phyloP scores from a whole-genome alignment of 345 rosid genomes.

The Gossypium herbaceum region DNA sequence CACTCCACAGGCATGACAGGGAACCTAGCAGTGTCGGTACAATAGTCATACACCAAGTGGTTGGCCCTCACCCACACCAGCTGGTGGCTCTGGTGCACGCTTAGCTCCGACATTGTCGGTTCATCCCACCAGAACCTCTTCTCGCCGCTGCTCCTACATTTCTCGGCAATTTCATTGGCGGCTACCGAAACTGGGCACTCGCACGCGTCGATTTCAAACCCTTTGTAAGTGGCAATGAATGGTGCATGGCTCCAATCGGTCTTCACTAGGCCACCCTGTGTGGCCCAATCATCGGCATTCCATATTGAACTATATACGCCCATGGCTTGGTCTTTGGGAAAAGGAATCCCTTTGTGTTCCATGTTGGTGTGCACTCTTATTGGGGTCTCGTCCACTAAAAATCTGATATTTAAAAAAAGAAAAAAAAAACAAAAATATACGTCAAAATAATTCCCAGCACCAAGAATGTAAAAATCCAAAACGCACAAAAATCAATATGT shows the following conservation, averaged over 20 bases:
- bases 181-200: slow-evolving; percentile 50
- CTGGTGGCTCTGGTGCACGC: slow-evolving; percentile 87
- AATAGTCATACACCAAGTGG: slow-evolving; percentile 90
- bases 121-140: slow-evolving; percentile 92
- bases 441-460: not conserved
- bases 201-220: slow-evolving; percentile 75
- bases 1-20: slow-evolving; percentile 84
- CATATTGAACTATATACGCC: slow-evolving; percentile 97
- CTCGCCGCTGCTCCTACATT: slow-evolving; percentile 53
- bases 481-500: slow-evolving; percentile 1
- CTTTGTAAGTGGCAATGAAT: slow-evolving; percentile 76
- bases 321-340: slow-evolving; percentile 92
- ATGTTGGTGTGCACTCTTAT: slow-evolving; percentile 74
- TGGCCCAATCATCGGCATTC: slow-evolving; percentile 99
- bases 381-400: slow-evolving; percentile 83
- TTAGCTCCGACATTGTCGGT: slow-evolving; percentile 67
- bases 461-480: not conserved
- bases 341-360: slow-evolving; percentile 84
- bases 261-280: slow-evolving; percentile 90
- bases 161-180: slow-evolving; percentile 40
- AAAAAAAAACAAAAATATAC: not conserved
- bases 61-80: slow-evolving; percentile 89
- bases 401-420: slow-evolving; percentile 35
- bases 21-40: slow-evolving; percentile 67
- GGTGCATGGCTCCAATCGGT: slow-evolving; percentile 98